Percentiles rank a stretch among this genome's conserved stretches.
phyloP scores from a whole-genome alignment of 73 alveolate species.

The Tetrahymena malaccensis region DNA sequence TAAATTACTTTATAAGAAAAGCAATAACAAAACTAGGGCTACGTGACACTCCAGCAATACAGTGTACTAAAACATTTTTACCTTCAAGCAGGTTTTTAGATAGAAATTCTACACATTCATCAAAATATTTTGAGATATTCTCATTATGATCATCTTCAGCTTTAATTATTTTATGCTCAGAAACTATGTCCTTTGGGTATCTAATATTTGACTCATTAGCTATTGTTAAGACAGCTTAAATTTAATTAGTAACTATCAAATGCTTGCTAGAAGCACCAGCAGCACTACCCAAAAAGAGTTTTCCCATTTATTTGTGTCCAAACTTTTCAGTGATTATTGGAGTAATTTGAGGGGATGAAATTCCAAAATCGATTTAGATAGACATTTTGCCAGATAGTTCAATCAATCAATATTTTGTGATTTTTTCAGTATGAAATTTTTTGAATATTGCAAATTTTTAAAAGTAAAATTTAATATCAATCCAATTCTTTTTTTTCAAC shows the following conservation, averaged over 20 bases:
- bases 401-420: neutral
- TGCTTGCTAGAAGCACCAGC: neutral
- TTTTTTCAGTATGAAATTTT: neutral
- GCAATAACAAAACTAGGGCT: neutral
- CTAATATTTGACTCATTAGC: neutral
- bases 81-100: neutral
- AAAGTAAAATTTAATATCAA: neutral
- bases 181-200: neutral
- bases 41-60: neutral
- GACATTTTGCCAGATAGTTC: neutral
- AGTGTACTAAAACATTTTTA: neutral
- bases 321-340: neutral
- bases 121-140: neutral
- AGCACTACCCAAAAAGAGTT: neutral
- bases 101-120: neutral
- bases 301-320: neutral
- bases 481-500: neutral
- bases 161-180: neutral
- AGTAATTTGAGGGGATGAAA: neutral
- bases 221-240: neutral
- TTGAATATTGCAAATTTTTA: neutral
- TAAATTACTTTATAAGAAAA: neutral
- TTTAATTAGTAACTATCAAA: neutral
- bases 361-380: neutral
- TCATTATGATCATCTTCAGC: neutral